Conservation (phyloP, 768 basidiomycete species). For the Zangia roseola region DNA sequence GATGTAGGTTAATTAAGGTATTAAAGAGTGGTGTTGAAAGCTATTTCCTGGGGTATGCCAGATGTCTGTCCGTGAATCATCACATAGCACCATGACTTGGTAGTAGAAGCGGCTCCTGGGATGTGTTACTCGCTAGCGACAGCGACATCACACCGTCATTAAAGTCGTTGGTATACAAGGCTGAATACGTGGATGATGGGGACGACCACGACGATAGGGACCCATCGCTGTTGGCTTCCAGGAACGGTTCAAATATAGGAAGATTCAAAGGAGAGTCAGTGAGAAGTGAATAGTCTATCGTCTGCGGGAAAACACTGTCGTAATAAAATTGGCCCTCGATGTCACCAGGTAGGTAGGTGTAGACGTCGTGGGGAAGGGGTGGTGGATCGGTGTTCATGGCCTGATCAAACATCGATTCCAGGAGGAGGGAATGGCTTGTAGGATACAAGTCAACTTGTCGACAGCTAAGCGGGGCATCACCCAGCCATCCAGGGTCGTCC, state of each 20-base stretch:
- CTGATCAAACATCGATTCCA: conserved; percentile 4
- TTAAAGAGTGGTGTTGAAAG: conserved; percentile 4
- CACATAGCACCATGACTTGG: conserved; percentile 19
- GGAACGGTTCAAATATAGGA: conserved; percentile 14
- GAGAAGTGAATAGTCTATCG: conserved; percentile 9
- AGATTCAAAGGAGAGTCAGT: conserved; percentile 5
- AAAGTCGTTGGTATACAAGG: conserved; percentile 10
- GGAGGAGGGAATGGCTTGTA: conserved; percentile 1
- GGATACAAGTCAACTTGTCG: conserved; percentile 3
- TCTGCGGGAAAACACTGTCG: conserved; percentile 2
- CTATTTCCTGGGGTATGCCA: not conserved
- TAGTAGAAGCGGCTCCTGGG: conserved; percentile 12
- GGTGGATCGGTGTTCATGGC: not conserved
- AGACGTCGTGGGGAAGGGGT: conserved; percentile 1
- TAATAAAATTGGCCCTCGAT: conserved; percentile 3
- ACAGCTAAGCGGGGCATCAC: conserved; percentile 2
- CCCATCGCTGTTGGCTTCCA: conserved; percentile 13
- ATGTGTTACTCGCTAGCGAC: conserved; percentile 5
- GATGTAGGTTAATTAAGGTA: conserved; percentile 1
- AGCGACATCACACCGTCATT: conserved; percentile 7
- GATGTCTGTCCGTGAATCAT: conserved; percentile 14
- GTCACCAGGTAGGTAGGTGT: conserved; percentile 1
- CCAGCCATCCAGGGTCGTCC: conserved; percentile 5
- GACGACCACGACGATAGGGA: conserved; percentile 23
- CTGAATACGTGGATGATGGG: conserved; percentile 24